Evolutionary conservation across 257 asterid genomes (phyloP), one percentile per base, ranked within the genome.

Genomic region (Ajuga chamaepitys): DNA sequence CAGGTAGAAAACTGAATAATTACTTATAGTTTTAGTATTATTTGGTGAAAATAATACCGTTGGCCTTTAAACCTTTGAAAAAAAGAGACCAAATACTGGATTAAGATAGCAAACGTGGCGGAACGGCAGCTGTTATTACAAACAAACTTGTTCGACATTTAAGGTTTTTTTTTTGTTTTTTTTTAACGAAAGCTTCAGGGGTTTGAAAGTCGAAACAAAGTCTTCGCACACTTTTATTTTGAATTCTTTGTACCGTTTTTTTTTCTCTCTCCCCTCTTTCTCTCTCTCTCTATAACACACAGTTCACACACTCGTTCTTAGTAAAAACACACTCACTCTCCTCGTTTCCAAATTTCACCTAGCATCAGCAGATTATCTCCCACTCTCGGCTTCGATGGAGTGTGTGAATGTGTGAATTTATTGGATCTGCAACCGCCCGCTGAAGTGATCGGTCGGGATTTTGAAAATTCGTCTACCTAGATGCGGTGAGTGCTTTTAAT

Each of bases 231-330:
- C 70, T 58, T 51, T 51, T 35, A 40, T 68, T 77, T 77, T 73
- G 73, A 73, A 68, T 63, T 68, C 7, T 57, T 44, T 18, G 59
- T 60, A 77, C 82, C 78, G 78, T 77, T 77, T 74, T 59, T 37
- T 37, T 7, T 1, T 46, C 16, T 48, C 68, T 9, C 34, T 50
- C 58, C 22, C 62, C 46, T 8, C 5, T 35, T 7, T 30, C 26
- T 30, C 12, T 57, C 68, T 71, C 71, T 45, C 76, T 25, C 64
- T 13, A 57, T 10, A 70, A 66, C 67, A 46, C 77, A 38, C 51
- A 35, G 63, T 66, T 64, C 76, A 60, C 76, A 45, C 70, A 70
- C 73, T 64, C 5, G 52, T 17, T 17, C 28, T 45, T 57, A 26
- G 63, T 53, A 40, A 45, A 70, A 65, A 32, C 18, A 55, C 74